Evolutionary conservation across 176 grass and related monocot species (phyloP).

Genomic region (Saccharum spontaneum): DNA sequence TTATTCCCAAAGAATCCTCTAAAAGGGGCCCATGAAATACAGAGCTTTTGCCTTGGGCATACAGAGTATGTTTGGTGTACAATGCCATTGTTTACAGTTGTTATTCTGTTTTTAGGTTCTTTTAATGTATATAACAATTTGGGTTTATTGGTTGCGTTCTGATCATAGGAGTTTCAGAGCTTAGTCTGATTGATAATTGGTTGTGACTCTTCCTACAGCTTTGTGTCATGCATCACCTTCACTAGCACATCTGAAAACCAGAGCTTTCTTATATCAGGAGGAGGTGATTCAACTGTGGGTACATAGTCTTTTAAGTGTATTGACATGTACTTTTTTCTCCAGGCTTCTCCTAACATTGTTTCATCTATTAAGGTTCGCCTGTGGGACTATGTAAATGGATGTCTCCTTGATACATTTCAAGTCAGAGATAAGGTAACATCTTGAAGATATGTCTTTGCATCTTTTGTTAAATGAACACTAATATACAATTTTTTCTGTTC

Average conservation of each 20-base stretch:
- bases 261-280: slow-evolving; percentile 78
- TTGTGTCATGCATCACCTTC: slow-evolving; percentile 87
- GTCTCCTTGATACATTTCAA: slow-evolving; percentile 80
- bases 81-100: slow-evolving; percentile 29
- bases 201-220: slow-evolving; percentile 48
- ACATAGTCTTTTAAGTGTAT: slow-evolving; percentile 22
- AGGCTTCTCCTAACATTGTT: slow-evolving; percentile 16
- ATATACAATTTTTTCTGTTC: neutral
- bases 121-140: neutral
- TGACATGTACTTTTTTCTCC: neutral
- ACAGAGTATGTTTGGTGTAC: slow-evolving; percentile 61
- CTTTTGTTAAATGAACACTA: neutral
- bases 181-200: slow-evolving; percentile 4
- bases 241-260: slow-evolving; percentile 37
- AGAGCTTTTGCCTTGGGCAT: slow-evolving; percentile 99
- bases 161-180: neutral
- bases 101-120: slow-evolving; percentile 11
- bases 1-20: slow-evolving; percentile 62
- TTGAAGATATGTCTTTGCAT: slow-evolving; percentile 13
- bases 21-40: slow-evolving; percentile 81
- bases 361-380: slow-evolving; percentile 66
- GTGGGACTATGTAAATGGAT: slow-evolving; percentile 83
- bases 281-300: slow-evolving; percentile 94
- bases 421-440: slow-evolving; percentile 62
- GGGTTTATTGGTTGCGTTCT: neutral